phyloP scores from a whole-genome alignment of 1,284 basidiomycete genomes.

The Cerioporus squamosus region DNA sequence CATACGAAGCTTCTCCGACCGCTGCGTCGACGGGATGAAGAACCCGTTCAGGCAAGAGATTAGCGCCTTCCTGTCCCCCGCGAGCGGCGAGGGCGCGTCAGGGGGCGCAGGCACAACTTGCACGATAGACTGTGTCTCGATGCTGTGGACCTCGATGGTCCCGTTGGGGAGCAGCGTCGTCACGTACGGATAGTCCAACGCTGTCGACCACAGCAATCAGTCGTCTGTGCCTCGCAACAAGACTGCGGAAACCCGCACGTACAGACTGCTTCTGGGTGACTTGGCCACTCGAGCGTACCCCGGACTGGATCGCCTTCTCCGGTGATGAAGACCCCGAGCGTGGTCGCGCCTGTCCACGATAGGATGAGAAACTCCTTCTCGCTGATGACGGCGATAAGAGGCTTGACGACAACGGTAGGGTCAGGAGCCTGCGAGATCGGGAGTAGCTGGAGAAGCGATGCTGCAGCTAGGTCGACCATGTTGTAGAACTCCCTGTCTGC shows the following conservation, averaged over 20 bases:
- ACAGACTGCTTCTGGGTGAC: conserved; percentile 81
- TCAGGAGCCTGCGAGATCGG: conserved; percentile 74
- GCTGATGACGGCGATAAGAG: conserved; percentile 75
- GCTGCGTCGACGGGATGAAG: conserved; percentile 63
- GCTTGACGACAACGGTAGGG: conserved; percentile 53
- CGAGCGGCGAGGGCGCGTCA: conserved; percentile 29
- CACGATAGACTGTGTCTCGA: conserved; percentile 75
- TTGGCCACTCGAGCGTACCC: conserved; percentile 85
- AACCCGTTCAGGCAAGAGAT: conserved; percentile 57
- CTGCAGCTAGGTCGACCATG: conserved; percentile 74
- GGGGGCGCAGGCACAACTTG: conserved; percentile 69
- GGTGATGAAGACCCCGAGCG: conserved; percentile 85
- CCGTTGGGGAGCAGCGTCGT: conserved; percentile 79
- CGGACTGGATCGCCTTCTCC: conserved; percentile 86
- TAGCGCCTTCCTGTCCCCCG: conserved; percentile 36
- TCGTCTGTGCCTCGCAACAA: neutral
- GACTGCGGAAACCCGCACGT: conserved; percentile 35
- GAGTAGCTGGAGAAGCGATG: conserved; percentile 71
- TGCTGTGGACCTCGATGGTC: conserved; percentile 80
- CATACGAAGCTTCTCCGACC: conserved; percentile 54
- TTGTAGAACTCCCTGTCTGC: conserved; percentile 77
- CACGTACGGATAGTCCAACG: conserved; percentile 81
- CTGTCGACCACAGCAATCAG: conserved; percentile 41
- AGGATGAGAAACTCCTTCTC: conserved; percentile 80
- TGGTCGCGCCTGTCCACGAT: conserved; percentile 77